These are phyloP conservation scores for Coccomyxa sp. DNA, from an alignment of 139 green algal genomes.

Conservation along the genomic window DNA sequence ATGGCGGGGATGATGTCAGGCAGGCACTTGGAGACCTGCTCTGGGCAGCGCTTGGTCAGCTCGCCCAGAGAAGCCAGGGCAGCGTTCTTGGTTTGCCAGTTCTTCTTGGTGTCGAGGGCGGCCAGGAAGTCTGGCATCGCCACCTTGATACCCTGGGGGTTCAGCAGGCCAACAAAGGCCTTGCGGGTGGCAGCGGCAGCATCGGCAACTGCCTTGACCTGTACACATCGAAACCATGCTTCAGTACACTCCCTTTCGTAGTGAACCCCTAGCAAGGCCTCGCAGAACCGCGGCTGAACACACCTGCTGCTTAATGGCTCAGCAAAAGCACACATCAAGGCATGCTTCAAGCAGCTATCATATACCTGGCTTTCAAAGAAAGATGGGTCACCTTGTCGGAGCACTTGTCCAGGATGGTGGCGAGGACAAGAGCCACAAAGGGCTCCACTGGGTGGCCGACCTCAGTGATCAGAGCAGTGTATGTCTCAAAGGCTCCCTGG, in stretches of 20 bases:
- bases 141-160: slow-evolving; percentile 38
- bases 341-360: not conserved
- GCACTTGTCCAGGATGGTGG: slow-evolving; percentile 50
- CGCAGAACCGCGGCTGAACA: not conserved
- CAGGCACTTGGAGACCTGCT: slow-evolving; percentile 56
- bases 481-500: slow-evolving; percentile 37
- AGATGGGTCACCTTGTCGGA: slow-evolving; percentile 57
- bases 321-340: not conserved
- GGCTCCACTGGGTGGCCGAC: slow-evolving; percentile 50
- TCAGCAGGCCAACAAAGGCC: slow-evolving; percentile 33
- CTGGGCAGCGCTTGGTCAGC: slow-evolving; percentile 45
- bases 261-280: not conserved
- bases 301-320: not conserved
- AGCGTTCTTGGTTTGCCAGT: slow-evolving; percentile 75
- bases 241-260: not conserved
- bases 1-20: slow-evolving; percentile 73
- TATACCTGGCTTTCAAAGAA: no score
- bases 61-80: slow-evolving; percentile 53
- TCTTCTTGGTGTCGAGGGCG: slow-evolving; percentile 54
- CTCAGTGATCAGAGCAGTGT: slow-evolving; percentile 31
- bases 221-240: not conserved
- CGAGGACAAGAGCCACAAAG: slow-evolving; percentile 59
- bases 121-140: slow-evolving; percentile 62
- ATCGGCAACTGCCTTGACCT: slow-evolving; percentile 39
- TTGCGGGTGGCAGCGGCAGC: slow-evolving; percentile 45